Base-by-base conservation (phyloP, 306 rosid species). In the Prunus mume region DNA sequence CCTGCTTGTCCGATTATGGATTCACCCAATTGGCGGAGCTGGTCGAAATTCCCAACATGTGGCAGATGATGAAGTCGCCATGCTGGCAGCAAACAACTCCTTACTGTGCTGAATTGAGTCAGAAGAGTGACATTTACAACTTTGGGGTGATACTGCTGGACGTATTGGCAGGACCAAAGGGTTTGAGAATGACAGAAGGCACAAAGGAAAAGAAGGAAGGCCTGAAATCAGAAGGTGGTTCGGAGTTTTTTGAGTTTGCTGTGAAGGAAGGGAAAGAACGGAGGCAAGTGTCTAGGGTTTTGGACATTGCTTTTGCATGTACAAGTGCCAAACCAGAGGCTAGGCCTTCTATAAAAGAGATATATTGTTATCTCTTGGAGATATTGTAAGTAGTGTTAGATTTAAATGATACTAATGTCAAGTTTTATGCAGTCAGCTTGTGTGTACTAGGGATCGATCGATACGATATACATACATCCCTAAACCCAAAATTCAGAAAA, bases 71-170 rank as follows among this genome's bases (percentile, higher is more conserved):
- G 56, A 58, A 22, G 55, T 56, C 70, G 13, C 70, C 30, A 3
- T 6, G 28, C 6, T 3, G 47, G 72, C 54, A 41, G 24, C 24
- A 34, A 0, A 72, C 32, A n/a, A 46, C n/a, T 5, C 14, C 1
- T 14, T 66, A 66, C 74, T 66, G 18, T 2, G 63, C 47, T 2
- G 70, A 22, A 51, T 22, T 73, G 61, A 56, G 69, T 32, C 75
- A 73, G 56, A 79, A 67, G 67, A 69, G 79, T 27, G 83, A 79
- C 46, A 58, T 79, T 49, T 66, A 65, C 69, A 79, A 79, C 22
- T 79, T 79, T 18, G 83, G 83, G 69, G 70, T 79, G 46, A 73
- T 67, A 56, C 46, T 73, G 2, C 14, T 79, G 19, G 83, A 79
- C 45, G 24, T 73, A 43, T 60, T 79, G 19, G 78, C 74, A 22